phyloP scores from a whole-genome alignment of 1,139 yeast genomes.

The Zygosaccharomyces pseudobailii region DNA sequence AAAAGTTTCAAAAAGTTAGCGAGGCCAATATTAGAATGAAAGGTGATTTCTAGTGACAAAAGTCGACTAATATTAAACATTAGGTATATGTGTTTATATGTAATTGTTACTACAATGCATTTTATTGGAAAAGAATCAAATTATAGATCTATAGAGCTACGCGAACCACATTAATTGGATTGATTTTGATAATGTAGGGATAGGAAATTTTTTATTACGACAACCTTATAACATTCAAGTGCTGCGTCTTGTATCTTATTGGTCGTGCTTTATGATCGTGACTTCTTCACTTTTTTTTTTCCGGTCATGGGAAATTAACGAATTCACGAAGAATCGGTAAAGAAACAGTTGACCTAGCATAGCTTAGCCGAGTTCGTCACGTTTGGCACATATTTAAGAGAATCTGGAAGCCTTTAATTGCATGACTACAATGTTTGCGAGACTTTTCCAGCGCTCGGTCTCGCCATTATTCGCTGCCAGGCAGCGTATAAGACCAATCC shows the following conservation, averaged over 20 bases:
- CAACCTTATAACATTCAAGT: too few relatives aligned
- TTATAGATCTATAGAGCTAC: too few relatives aligned
- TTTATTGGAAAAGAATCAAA: background rate
- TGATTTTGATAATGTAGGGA: too few relatives aligned
- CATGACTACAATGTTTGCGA: background rate
- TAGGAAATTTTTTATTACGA: too few relatives aligned
- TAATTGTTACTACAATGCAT: background rate
- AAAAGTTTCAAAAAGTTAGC: background rate
- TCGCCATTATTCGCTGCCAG: background rate
- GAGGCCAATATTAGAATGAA: background rate
- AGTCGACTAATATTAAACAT: background rate
- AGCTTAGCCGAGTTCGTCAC: background rate
- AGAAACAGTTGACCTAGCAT: background rate
- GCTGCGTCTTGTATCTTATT: background rate
- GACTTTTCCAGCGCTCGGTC: background rate
- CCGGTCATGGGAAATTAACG: background rate
- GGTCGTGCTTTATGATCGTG: background rate
- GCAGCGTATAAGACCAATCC: slow-evolving; percentile 4
- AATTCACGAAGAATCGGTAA: background rate
- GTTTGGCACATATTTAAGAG: background rate
- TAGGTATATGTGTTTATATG: background rate
- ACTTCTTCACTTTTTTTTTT: too few relatives aligned
- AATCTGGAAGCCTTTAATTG: background rate
- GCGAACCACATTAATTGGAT: background rate
- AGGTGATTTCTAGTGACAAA: background rate